phyloP scores from a whole-genome alignment of 2,329 filamentous ascomycete genomes.

The Colletotrichum tanaceti region DNA sequence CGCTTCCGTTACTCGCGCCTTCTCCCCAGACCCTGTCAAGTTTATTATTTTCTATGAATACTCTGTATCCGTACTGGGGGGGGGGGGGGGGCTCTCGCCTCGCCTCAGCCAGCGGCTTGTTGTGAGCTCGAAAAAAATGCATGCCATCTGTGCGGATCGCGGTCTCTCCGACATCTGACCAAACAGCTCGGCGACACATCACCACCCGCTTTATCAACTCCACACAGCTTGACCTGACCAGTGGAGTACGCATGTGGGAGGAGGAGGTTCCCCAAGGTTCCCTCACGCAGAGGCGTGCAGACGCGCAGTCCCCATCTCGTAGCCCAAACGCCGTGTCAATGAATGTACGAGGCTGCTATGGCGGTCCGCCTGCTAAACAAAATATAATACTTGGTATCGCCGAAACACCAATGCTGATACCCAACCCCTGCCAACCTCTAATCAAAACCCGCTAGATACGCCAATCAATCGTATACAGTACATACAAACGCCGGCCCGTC shows the following conservation, averaged over 20 bases:
- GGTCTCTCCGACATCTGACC: no score
- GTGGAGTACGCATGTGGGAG: background rate
- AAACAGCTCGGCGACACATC: no score
- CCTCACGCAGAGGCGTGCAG: background rate
- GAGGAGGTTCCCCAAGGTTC: no score
- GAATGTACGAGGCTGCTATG: slow-evolving; percentile 3
- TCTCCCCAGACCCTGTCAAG: no score
- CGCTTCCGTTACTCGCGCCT: background rate
- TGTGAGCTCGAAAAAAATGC: background rate
- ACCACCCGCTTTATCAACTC: no score
- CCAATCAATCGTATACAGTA: background rate
- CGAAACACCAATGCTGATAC: slow-evolving; percentile 10
- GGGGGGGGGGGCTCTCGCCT: no score
- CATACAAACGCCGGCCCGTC: background rate
- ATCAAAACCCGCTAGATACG: slow-evolving; percentile 11
- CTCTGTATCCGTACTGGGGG: background rate
- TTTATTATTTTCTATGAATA: no score
- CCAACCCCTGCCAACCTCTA: background rate
- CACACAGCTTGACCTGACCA: no score
- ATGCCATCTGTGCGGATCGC: no score
- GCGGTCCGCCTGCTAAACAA: background rate
- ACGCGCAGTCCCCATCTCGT: no score
- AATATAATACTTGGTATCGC: slow-evolving; percentile 28
- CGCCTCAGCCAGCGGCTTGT: no score
- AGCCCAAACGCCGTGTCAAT: background rate